Evolutionary conservation across 495 filamentous ascomycete genomes (phyloP), one percentile per base, ranked within the genome.

Genomic region (Penicillium chermesinum): DNA sequence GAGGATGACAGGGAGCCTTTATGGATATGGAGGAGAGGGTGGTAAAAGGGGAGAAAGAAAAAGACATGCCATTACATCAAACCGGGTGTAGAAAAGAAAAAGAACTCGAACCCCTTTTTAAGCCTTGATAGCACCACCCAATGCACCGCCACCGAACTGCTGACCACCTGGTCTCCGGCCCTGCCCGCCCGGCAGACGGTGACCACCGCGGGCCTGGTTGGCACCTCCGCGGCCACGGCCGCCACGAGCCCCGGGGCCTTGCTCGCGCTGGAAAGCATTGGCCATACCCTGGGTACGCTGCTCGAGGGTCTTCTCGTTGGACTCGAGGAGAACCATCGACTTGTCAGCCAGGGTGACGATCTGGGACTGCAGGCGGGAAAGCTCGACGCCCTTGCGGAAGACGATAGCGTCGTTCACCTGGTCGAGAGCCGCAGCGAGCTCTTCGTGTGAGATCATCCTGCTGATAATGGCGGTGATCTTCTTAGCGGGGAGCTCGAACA

Each of bases 371-470:
- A 99, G 82, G 53, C 93, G 81, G 51, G 89, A 95, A 40, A 99
- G 79, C 76, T 99, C 94, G 45, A 99, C 93, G 40, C 93, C 93
- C 84, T 97, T 97, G 69, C 94, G 84, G 87, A 99, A 99, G 71
- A 97, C 89, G 67, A 99, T 91, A 32, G 89, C 91, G 49, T 86
- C 83, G 67, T 91, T 96, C 71, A 99, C 94, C 70, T 97, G 93
- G 76, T 99, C 93, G 33, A 99, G 80, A 25, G 93, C 94, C 44
- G 93, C 93, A 20, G 86, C 88, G 34, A 99, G 82, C 60, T 99
- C 93, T 65, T 99, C 93, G 73, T 99, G 93, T 49, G 89, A 95
- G 68, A 97, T 97, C 93, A 99, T 99, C 73, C 94, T 95, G 79
- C 87, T 91, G 63, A 99, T 84, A 49, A 99, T 81, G n/a, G 93